Evolutionary conservation across 2,329 filamentous ascomycete genomes (phyloP), one percentile per base, ranked within the genome.

Genomic region (Fusarium sp.): DNA sequence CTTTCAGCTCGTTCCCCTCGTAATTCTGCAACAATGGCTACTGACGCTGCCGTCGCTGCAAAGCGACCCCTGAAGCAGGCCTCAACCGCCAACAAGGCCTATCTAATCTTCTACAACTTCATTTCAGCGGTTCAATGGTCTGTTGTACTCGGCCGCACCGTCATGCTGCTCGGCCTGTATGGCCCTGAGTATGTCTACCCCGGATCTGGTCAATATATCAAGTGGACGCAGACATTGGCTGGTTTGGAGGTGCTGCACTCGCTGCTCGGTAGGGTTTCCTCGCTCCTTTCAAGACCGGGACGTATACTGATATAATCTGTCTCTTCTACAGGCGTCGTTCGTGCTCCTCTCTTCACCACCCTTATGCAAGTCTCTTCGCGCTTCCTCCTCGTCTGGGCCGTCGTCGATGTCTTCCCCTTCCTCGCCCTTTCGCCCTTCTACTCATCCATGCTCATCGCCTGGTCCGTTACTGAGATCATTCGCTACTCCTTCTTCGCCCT

Each of bases 401-500:
- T 98, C 67, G 90, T 93, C 76, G 86, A 90, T 77, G 85, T 86
- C 40, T 97, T 95, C 82, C 92, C 92, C 11, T 81, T 84, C 58
- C 86, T 91, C 54, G 88, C 89, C 63, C 75, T 81, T 52, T 88
- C 85, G 66, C 82, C 86, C 20, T 88, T 86, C 58, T 97, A 95
- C 84, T 85, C 89, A 71, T 87, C 86, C 74, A 94, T 97, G 93
- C 86, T 98, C 61, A 76, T 91, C 58, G 95, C 96, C 33, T 98
- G 96, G 95, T 91, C 90, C 69, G 80, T 93, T 62, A 98, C 96
- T 64, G 96, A 99, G 83, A 92, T 97, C 54, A 91, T 98, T 74
- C 91, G 96, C 56, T 99, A 99, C 86, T 88, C 89, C 48, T 99
- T 93, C 86, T 98, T 98, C 78, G 92, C 92, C 36, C 86, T 94